These are phyloP conservation scores for Astrocystis sublimbata DNA, from an alignment of 495 filamentous ascomycete species.

Conservation along the genomic window DNA sequence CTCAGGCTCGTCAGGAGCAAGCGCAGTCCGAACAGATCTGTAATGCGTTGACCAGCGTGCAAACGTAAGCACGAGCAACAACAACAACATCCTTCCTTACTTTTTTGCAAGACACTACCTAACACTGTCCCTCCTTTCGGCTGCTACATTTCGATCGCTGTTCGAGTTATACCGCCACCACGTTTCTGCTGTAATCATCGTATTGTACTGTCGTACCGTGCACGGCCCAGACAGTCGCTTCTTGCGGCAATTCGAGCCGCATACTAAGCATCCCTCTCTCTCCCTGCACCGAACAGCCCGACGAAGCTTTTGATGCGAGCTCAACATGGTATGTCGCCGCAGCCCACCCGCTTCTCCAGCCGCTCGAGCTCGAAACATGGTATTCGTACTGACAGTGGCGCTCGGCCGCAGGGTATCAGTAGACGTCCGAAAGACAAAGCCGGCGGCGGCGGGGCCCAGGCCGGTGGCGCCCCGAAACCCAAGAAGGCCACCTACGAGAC, in stretches of 20 bases:
- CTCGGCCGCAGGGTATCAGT: slow-evolving; percentile 52
- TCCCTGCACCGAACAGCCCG: slow-evolving; percentile 8
- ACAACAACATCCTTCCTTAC: too few species aligned
- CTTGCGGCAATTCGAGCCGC: slow-evolving; percentile 6
- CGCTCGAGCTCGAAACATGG: not conserved
- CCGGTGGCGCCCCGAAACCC: slow-evolving; percentile 63
- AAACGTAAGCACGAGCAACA: not conserved
- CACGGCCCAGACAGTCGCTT: not conserved
- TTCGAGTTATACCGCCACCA: not conserved
- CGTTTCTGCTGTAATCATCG: slow-evolving; percentile 3
- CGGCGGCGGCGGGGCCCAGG: slow-evolving; percentile 57
- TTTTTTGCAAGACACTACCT: slow-evolving; percentile 15
- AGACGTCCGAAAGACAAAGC: slow-evolving; percentile 58
- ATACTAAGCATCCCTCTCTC: not conserved
- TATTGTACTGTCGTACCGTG: too few species aligned
- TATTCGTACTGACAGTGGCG: slow-evolving; percentile 17
- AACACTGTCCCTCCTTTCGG: not conserved
- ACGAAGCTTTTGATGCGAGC: slow-evolving; percentile 28
- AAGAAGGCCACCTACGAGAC: slow-evolving; percentile 96
- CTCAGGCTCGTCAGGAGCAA: slow-evolving; percentile 3
- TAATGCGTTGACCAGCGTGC: not conserved
- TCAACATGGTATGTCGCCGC: slow-evolving; percentile 34
- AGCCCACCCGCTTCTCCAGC: not conserved
- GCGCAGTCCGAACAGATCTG: slow-evolving; percentile 2
- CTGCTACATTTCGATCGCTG: slow-evolving; percentile 6